Conservation (phyloP, 1,284 basidiomycete genomes). For the Apiotrichum sp. region DNA sequence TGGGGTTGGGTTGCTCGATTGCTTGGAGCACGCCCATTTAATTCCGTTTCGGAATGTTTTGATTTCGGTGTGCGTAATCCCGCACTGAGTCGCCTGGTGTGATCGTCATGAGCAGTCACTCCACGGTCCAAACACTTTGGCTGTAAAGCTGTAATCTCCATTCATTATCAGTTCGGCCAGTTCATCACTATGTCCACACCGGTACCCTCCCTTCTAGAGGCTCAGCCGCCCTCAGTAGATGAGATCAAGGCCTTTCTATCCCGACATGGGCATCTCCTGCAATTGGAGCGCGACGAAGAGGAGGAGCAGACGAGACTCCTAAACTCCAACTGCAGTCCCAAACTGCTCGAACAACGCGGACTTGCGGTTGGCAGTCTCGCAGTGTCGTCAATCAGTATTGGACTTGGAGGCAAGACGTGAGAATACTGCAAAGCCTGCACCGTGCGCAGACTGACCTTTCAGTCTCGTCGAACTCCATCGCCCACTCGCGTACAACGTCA, state of each 20-base stretch:
- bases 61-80: no score
- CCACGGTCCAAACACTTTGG: no score
- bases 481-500: slow-evolving; percentile 70
- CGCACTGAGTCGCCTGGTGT: no score
- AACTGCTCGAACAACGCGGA: slow-evolving; percentile 79
- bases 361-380: slow-evolving; percentile 70
- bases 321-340: slow-evolving; percentile 75
- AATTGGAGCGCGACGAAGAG: slow-evolving; percentile 71
- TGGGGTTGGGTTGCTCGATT: no score
- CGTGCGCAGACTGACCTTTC: neutral
- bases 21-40: no score
- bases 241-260: slow-evolving; percentile 60
- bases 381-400: slow-evolving; percentile 63
- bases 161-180: no score
- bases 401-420: slow-evolving; percentile 85
- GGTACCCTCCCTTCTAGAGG: no score
- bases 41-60: no score
- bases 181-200: no score
- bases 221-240: no score
- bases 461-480: slow-evolving; percentile 82
- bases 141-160: no score
- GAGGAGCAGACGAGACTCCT: slow-evolving; percentile 72
- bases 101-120: no score
- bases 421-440: neutral
- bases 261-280: slow-evolving; percentile 63